A percentile compares a stretch with the other conserved stretches of the same genome.
Evolutionary conservation across 2,329 filamentous ascomycete genomes (phyloP).

Genomic region (Aspergillus glaucus): DNA sequence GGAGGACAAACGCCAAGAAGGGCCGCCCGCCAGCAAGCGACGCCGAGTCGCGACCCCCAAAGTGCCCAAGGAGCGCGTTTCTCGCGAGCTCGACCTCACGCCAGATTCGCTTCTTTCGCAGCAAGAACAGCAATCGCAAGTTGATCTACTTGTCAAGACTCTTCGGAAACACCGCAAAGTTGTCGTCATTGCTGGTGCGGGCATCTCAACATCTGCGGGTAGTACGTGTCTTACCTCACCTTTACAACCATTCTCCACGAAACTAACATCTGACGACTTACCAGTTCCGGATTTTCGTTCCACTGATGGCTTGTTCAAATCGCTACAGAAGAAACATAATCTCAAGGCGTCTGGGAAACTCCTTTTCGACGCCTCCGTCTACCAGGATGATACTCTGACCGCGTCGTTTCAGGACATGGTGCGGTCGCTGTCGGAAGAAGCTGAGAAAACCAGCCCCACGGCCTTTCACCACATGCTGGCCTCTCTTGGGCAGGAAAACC

Average conservation of each 20-base stretch:
- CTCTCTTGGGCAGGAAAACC: constrained; percentile 77
- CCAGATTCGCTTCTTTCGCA: constrained; percentile 24
- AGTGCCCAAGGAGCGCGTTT: constrained; percentile 59
- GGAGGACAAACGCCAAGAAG: constrained; percentile 45
- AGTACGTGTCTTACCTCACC: constrained; percentile 51
- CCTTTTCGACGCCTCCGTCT: constrained; percentile 94
- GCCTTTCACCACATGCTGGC: constrained; percentile 90
- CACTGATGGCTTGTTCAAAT: constrained; percentile 79
- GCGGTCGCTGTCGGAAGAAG: constrained; percentile 73
- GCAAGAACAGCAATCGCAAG: constrained; percentile 51
- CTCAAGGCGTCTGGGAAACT: constrained; percentile 91
- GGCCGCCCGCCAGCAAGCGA: constrained; percentile 70
- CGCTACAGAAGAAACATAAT: constrained; percentile 78
- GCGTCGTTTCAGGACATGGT: constrained; percentile 96
- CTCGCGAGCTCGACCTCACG: constrained; percentile 70
- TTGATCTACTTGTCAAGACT: constrained; percentile 66
- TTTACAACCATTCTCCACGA: constrained; percentile 2
- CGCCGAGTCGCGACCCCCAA: constrained; percentile 53
- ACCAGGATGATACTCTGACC: constrained; percentile 83
- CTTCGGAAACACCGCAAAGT: constrained; percentile 91
- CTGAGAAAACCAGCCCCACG: constrained; percentile 71
- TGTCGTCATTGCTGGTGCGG: constrained; percentile 90
- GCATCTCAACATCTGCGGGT: constrained; percentile 93
- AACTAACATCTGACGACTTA: not conserved
- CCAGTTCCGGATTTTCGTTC: constrained; percentile 93